A percentile compares a stretch with the other conserved stretches of the same genome.
Evolutionary conservation across 2,329 filamentous ascomycete species (phyloP).

Genomic region (Bimuria novae-zelandiae): DNA sequence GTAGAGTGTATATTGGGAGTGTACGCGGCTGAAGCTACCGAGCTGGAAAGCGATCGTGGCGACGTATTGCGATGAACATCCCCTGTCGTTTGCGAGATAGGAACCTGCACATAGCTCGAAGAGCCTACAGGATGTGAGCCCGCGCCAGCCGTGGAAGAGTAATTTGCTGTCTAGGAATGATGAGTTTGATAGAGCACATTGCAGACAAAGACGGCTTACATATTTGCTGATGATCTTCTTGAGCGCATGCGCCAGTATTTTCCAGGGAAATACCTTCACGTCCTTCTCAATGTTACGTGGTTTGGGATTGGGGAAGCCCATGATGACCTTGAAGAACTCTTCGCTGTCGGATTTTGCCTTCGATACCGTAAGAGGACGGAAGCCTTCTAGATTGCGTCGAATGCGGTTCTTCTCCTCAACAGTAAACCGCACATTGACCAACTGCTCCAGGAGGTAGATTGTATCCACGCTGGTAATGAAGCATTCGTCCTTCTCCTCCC

Average conservation of each 20-base stretch:
- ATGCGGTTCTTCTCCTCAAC: slow-evolving; percentile 99
- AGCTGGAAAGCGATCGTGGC: slow-evolving; percentile 54
- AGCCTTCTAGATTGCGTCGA: slow-evolving; percentile 91
- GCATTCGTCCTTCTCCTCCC: slow-evolving; percentile 88
- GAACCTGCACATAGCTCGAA: slow-evolving; percentile 45
- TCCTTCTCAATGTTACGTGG: slow-evolving; percentile 98
- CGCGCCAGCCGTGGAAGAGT: slow-evolving; percentile 65
- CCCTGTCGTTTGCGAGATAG: slow-evolving; percentile 53
- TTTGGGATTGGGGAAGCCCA: slow-evolving; percentile 94
- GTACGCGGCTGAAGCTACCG: slow-evolving; percentile 51
- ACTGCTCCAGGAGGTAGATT: slow-evolving; percentile 88
- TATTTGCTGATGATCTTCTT: slow-evolving; percentile 99
- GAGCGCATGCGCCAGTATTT: slow-evolving; percentile 79
- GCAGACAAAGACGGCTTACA: slow-evolving; percentile 52
- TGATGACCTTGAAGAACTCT: slow-evolving; percentile 98
- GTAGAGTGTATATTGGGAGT: slow-evolving; percentile 49
- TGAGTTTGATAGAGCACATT: slow-evolving; percentile 39
- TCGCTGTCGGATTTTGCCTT: slow-evolving; percentile 92
- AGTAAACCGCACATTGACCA: slow-evolving; percentile 84
- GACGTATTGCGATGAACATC: slow-evolving; percentile 55
- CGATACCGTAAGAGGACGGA: slow-evolving; percentile 88
- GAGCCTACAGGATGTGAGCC: slow-evolving; percentile 49
- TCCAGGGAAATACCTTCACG: slow-evolving; percentile 98
- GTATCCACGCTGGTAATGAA: slow-evolving; percentile 97
- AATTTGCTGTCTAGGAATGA: slow-evolving; percentile 64